A percentile compares a stretch with the other conserved stretches of the same genome.
These are phyloP conservation scores for Tetrapisispora pingtungensis DNA, from an alignment of 805 yeast genomes.

Conservation along the genomic window DNA sequence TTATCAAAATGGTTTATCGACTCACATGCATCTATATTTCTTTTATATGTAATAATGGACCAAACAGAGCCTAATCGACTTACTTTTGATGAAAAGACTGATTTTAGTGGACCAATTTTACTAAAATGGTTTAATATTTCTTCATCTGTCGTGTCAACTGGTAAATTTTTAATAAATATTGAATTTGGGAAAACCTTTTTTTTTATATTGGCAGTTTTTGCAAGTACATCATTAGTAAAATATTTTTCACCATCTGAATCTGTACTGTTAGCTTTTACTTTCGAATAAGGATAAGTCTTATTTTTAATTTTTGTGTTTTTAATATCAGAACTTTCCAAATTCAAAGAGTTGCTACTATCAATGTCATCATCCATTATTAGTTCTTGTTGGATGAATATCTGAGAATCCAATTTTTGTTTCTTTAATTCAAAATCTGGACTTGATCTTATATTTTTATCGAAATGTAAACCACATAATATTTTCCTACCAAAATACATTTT, in stretches of 20 bases:
- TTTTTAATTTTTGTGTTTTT: too few relatives aligned
- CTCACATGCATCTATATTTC: constrained; percentile 26
- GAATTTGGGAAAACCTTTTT: constrained; percentile 25
- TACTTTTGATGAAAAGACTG: constrained; percentile 27
- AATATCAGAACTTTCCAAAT: too few relatives aligned
- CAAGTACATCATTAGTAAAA: too few relatives aligned
- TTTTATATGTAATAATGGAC: constrained; percentile 37
- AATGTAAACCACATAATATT: constrained; percentile 31
- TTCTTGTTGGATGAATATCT: constrained; percentile 19
- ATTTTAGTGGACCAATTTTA: constrained; percentile 27
- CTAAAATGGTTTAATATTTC: constrained; percentile 24
- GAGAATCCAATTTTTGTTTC: constrained; percentile 18
- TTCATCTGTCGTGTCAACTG: constrained; percentile 23
- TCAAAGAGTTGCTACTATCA: too few relatives aligned
- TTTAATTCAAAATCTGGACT: constrained; percentile 37
- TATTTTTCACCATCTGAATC: too few relatives aligned
- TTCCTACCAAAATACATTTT: constrained; percentile 22
- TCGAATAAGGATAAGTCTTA: too few relatives aligned
- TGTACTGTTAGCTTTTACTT: too few relatives aligned
- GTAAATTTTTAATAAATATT: constrained; percentile 29
- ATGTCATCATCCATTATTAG: constrained; percentile 7
- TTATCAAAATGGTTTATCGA: constrained; percentile 30
- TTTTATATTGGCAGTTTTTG: too few relatives aligned
- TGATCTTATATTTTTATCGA: constrained; percentile 14
- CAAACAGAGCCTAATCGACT: constrained; percentile 20